phyloP scores from a whole-genome alignment of 495 filamentous ascomycete genomes.

The Physcia stellaris region DNA sequence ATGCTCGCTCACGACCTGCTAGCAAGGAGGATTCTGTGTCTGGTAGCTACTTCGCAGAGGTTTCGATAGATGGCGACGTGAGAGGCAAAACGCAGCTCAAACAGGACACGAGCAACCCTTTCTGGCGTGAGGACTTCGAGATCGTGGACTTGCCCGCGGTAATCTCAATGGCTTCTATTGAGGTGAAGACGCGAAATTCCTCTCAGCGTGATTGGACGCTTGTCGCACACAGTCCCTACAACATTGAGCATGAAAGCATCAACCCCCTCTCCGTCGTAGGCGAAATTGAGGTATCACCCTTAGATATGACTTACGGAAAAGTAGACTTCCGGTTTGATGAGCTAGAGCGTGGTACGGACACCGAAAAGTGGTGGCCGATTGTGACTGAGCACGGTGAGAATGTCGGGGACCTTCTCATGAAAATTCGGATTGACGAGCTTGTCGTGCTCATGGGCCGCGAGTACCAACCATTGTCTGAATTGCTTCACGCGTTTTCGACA shows the following conservation, averaged over 20 bases:
- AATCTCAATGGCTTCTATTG: slow-evolving; percentile 64
- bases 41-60: slow-evolving; percentile 64
- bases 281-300: slow-evolving; percentile 38
- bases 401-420: slow-evolving; percentile 80
- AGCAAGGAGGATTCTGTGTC: slow-evolving; percentile 8
- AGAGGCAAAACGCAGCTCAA: slow-evolving; percentile 76
- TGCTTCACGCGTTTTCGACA: slow-evolving; percentile 72
- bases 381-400: slow-evolving; percentile 56
- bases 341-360: slow-evolving; percentile 60
- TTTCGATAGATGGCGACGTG: slow-evolving; percentile 82
- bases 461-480: slow-evolving; percentile 70
- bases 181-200: slow-evolving; percentile 55
- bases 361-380: slow-evolving; percentile 84
- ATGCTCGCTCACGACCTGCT: slow-evolving; percentile 7
- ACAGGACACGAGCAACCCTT: slow-evolving; percentile 67
- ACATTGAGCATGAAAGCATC: slow-evolving; percentile 25
- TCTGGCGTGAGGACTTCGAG: slow-evolving; percentile 88
- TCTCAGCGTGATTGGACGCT: slow-evolving; percentile 41
- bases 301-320: slow-evolving; percentile 52
- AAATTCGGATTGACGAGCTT: slow-evolving; percentile 68
- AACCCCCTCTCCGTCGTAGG: slow-evolving; percentile 31
- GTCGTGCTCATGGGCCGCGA: slow-evolving; percentile 77
- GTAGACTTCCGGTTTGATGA: slow-evolving; percentile 80
- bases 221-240: slow-evolving; percentile 32
- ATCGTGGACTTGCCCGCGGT: slow-evolving; percentile 75